phyloP scores from a whole-genome alignment of 768 basidiomycete genomes.

The Chalciporus piperatus region DNA sequence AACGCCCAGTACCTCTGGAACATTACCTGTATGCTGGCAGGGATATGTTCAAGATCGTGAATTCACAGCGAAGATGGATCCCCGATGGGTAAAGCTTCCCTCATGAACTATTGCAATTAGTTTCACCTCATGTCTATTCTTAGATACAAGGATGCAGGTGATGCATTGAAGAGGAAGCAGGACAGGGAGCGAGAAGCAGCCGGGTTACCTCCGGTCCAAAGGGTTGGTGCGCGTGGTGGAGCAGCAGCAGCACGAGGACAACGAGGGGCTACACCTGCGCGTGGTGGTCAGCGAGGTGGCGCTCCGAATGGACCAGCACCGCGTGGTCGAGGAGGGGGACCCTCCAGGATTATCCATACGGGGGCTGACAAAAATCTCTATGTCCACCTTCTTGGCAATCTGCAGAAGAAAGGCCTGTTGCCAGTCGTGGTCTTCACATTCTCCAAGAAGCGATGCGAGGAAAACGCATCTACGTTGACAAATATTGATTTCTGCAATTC shows the following conservation, averaged over 20 bases:
- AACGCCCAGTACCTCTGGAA: conserved; percentile 94
- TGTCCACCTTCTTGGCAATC: conserved; percentile 83
- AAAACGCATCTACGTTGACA: conserved; percentile 86
- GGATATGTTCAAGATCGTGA: conserved; percentile 90
- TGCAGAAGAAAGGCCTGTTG: conserved; percentile 82
- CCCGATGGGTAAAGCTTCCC: conserved; percentile 59
- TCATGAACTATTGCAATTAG: not conserved
- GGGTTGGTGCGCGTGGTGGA: conserved; percentile 77
- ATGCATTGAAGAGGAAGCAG: conserved; percentile 88
- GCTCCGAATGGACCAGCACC: conserved; percentile 36
- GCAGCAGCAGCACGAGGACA: conserved; percentile 48
- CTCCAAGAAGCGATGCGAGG: conserved; percentile 96
- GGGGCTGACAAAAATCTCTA: conserved; percentile 88
- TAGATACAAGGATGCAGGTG: conserved; percentile 88
- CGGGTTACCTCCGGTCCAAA: conserved; percentile 82
- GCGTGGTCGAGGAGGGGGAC: conserved; percentile 44
- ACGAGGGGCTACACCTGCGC: conserved; percentile 46
- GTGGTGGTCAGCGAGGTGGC: conserved; percentile 54
- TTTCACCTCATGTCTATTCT: conserved; percentile 3
- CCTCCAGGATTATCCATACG: conserved; percentile 57
- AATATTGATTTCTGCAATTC: conserved; percentile 86
- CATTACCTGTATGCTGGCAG: conserved; percentile 95
- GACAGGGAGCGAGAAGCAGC: conserved; percentile 98
- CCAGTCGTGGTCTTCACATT: conserved; percentile 97
- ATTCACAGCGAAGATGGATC: conserved; percentile 70